Percentiles rank a stretch among this genome's conserved stretches.
These are phyloP conservation scores for Lotmaria passim DNA, from an alignment of 208 protist genomes.

Conservation along the genomic window DNA sequence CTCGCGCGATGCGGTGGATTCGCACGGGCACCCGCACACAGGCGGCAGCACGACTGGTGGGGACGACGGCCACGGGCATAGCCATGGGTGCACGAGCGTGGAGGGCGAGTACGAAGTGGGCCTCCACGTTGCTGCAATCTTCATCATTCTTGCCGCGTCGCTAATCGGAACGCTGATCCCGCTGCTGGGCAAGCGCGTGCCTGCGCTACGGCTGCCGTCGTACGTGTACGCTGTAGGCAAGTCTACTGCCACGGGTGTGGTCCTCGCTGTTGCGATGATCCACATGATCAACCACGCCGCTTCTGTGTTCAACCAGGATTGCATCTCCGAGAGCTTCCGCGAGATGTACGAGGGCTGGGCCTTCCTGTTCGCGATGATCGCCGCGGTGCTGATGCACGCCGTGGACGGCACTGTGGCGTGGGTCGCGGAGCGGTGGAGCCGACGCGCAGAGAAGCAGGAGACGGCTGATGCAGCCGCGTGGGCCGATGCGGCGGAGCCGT, in stretches of 20 bases:
- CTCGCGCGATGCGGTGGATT: neutral
- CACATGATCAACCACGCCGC: conserved; percentile 50
- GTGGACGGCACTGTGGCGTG: conserved; percentile 44
- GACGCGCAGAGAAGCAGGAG: no score
- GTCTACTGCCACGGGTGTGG: conserved; percentile 52
- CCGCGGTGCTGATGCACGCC: conserved; percentile 65
- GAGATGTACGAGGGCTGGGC: conserved; percentile 56
- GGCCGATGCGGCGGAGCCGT: neutral
- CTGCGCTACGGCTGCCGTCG: conserved; percentile 30
- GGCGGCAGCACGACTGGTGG: conserved; percentile 2
- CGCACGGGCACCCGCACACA: neutral
- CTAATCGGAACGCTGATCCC: conserved; percentile 57
- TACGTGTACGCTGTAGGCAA: conserved; percentile 65
- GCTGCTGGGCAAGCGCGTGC: conserved; percentile 53
- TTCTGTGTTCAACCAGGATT: conserved; percentile 22
- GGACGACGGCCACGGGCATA: neutral
- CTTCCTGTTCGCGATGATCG: conserved; percentile 58
- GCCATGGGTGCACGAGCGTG: conserved; percentile 26
- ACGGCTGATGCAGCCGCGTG: neutral
- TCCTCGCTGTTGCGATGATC: conserved; percentile 63
- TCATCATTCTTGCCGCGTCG: conserved; percentile 67
- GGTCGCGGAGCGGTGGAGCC: conserved; percentile 22
- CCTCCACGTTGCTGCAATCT: conserved; percentile 67
- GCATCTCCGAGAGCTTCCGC: conserved; percentile 46
- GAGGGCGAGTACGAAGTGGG: conserved; percentile 47